Base-by-base conservation (phyloP, 169 alveolate genomes). In the Plasmodium falciparum region DNA sequence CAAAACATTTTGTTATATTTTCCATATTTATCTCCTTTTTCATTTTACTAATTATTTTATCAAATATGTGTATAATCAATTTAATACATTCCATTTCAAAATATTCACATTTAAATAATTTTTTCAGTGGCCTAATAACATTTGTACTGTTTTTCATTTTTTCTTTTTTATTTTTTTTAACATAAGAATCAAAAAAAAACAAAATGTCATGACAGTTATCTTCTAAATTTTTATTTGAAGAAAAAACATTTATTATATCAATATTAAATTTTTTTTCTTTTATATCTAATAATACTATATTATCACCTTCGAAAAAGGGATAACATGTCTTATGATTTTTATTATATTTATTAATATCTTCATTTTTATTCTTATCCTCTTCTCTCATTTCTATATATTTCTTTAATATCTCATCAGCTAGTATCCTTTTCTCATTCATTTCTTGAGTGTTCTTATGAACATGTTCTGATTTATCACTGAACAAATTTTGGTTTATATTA, bases 141-240 rank as follows among this genome's bases (percentile, higher is more conserved):
- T 80, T 70, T 22, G 24, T 63, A 20, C 49, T 50, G n/a, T 6
- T 74, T 24, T 59, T 59, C 26, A 49, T 24, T 39, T 78, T 63
- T 39, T 39, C 47, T 58, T 58, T 74, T 58, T 80, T 80, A 67
- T 62, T 45, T 80, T 80, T 56, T 54, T 80, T 80, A 52, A 67
- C 73, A 69, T 80, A 80, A 11, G 78, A 13, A 70, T 80, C 90
- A 54, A 80, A 80, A 71, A 80, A 80, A 56, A 80, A 80, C 11
- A 67, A 72, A 56, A 80, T 80, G 20, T 80, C 90, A 56, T 70
- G 26, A 80, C 26, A 67, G 17, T 39, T 29, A 6, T 17, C 83
- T 15, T 71, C 85, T 50, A 15, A 0, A 54, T 24, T 69, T 17
- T 17, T 56, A 54, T 80, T 54, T 1, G 83, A 3, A 11, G 70